These are phyloP conservation scores for Flaveria bidentis DNA, from an alignment of 129 eudicot genomes.

Conservation along the genomic window DNA sequence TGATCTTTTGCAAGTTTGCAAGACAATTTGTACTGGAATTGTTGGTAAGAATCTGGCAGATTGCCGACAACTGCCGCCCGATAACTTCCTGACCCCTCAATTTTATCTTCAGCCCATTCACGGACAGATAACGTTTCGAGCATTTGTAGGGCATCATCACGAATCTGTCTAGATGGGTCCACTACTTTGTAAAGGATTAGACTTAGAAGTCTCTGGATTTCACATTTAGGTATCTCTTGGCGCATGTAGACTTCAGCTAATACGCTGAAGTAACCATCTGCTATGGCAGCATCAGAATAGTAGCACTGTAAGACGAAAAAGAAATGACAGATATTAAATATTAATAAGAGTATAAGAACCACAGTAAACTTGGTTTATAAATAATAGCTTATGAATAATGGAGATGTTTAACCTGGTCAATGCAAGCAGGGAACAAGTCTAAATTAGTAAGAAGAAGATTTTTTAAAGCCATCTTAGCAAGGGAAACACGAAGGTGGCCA, in stretches of 20 bases:
- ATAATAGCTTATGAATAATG: background rate
- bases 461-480: slow-evolving; percentile 94
- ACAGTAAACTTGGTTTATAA: background rate
- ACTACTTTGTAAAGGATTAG: slow-evolving; percentile 96
- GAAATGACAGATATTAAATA: slow-evolving; percentile 9
- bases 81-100: slow-evolving; percentile 83
- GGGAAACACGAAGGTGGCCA: slow-evolving; percentile 87
- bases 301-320: slow-evolving; percentile 64
- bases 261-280: slow-evolving; percentile 99
- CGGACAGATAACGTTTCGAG: slow-evolving; percentile 96
- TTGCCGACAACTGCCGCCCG: slow-evolving; percentile 99
- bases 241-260: slow-evolving; percentile 99
- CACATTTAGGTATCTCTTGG: slow-evolving; percentile 98
- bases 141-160: slow-evolving; percentile 99
- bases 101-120: slow-evolving; percentile 96
- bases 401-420: slow-evolving; percentile 78
- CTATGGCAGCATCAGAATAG: slow-evolving; percentile 90
- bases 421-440: slow-evolving; percentile 98
- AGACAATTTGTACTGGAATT: slow-evolving; percentile 93
- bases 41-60: slow-evolving; percentile 98
- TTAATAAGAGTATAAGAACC: background rate
- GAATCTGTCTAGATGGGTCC: slow-evolving; percentile 96
- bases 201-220: slow-evolving; percentile 88
- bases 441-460: slow-evolving; percentile 95
- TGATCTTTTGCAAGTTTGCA: slow-evolving; percentile 99